A percentile compares a stretch with the other conserved stretches of the same genome.
Evolutionary conservation across 148 eudicot genomes (phyloP).

Genomic region (Rhododendron ovatum): DNA sequence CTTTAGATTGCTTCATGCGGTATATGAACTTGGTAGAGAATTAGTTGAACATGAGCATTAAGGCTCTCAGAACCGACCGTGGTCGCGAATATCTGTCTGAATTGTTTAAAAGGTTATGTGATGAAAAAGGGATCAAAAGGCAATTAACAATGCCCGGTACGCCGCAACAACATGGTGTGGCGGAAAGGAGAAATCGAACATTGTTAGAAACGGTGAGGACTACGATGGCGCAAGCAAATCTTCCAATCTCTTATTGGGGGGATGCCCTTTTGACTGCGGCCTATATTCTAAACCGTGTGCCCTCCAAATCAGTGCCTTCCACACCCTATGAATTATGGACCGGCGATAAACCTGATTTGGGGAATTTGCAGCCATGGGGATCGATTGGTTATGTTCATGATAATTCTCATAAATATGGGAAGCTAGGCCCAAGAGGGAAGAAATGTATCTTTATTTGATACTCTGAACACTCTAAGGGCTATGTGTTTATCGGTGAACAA

Average conservation of each 20-base stretch:
- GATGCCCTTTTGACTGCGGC: background rate
- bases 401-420: too few relatives aligned
- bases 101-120: too few relatives aligned
- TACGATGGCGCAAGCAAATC: background rate
- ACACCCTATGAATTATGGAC: background rate
- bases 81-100: background rate
- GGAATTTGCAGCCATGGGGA: slow-evolving; percentile 1
- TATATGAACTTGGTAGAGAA: background rate
- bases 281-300: background rate
- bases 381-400: background rate
- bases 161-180: background rate
- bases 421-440: background rate
- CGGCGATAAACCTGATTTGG: background rate
- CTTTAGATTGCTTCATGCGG: background rate
- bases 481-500: background rate
- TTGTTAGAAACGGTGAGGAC: background rate
- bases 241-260: background rate
- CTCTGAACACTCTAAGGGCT: background rate
- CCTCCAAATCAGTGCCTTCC: background rate
- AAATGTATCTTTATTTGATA: background rate
- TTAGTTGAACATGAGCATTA: background rate
- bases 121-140: too few relatives aligned
- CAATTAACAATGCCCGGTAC: too few relatives aligned
- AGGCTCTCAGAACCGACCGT: background rate
- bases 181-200: background rate